Base-by-base conservation (phyloP, 371 early-diverging fungal species). In the Mortierella sp. region DNA sequence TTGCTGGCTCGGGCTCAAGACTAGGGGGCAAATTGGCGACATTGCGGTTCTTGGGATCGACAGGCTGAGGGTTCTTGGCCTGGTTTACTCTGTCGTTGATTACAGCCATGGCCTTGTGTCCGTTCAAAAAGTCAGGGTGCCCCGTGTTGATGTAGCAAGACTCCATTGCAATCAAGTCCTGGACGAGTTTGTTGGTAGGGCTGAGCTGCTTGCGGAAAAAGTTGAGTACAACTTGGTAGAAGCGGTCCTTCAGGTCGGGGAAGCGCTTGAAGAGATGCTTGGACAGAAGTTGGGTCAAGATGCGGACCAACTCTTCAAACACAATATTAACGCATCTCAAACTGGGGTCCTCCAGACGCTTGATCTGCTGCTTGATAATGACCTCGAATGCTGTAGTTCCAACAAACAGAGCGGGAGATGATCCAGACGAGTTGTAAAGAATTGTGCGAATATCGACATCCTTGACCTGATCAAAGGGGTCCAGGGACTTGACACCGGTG, bases 391-490 rank as follows among this genome's bases (percentile, higher is more conserved):
- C 99, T 52, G 96, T 96, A 2, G 99, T 98, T 6, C 96, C 98
- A 47, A 99, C 99, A 91, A 99, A 98, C 42, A 99, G 92, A 31
- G 98, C 95, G 8, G 99, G 99, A 16, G 98, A 95, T 9, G 99
- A 97, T 54, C 99, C 68, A 55, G 98, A 96, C 48, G 99, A 98
- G 90, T 99, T 99, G 92, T 99, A 99, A 57, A 99, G 90, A 72
- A 99, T 96, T 6, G 97, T 99, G 78, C 99, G 95, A 87, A 99
- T 99, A 88, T 99, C 99, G 1, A 95, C 94, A 89, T 99, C 99
- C 85, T 99, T 98, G 85, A 98, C 95, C 81, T 98, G 97, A 75
- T 98, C 99, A 72, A 99, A 96, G 16, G 99, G 98, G 88, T 99
- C 98, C 83, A 99, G 93, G 34, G 92, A 90, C 75, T 97, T 96